Conservation (phyloP, 1,139 yeast genomes). For the Taphrina wiesneri region DNA sequence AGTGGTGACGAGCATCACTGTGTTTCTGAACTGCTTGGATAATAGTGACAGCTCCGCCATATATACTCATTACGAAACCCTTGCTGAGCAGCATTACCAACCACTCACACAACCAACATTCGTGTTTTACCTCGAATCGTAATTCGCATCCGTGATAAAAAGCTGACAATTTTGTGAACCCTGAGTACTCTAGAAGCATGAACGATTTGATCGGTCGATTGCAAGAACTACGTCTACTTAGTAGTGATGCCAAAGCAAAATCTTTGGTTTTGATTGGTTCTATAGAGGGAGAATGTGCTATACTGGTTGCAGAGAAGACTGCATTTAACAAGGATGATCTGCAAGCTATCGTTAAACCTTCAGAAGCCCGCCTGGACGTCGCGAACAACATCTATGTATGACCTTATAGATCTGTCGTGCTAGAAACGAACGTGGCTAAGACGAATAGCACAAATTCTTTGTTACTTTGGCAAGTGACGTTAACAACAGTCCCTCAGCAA, state of each 20-base stretch:
- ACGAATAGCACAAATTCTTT: conserved; percentile 26
- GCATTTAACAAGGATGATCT: conserved; percentile 50
- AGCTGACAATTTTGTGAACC: too few species aligned
- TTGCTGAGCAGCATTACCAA: too few species aligned
- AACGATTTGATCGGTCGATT: background rate
- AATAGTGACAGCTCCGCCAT: too few species aligned
- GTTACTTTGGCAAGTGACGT: conserved; percentile 6
- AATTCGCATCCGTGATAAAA: too few species aligned
- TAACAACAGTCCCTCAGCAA: conserved; percentile 59
- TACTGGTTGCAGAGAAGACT: conserved; percentile 72
- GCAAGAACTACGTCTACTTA: background rate
- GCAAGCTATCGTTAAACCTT: background rate
- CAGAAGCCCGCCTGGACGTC: background rate
- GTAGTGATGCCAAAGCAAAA: conserved; percentile 47
- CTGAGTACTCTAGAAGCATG: too few species aligned
- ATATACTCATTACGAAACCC: too few species aligned
- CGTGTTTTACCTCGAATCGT: too few species aligned
- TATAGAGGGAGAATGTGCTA: conserved; percentile 62
- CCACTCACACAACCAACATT: too few species aligned
- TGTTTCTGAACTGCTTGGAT: too few species aligned
- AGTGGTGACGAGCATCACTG: too few species aligned
- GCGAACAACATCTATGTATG: conserved; percentile 25
- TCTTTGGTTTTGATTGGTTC: conserved; percentile 64
- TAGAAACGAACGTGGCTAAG: background rate
- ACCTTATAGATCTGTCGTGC: background rate